A percentile compares a stretch with the other conserved stretches of the same genome.
Conservation (phyloP, 495 filamentous ascomycete species). For the Penicillium psychrofluorescens region DNA sequence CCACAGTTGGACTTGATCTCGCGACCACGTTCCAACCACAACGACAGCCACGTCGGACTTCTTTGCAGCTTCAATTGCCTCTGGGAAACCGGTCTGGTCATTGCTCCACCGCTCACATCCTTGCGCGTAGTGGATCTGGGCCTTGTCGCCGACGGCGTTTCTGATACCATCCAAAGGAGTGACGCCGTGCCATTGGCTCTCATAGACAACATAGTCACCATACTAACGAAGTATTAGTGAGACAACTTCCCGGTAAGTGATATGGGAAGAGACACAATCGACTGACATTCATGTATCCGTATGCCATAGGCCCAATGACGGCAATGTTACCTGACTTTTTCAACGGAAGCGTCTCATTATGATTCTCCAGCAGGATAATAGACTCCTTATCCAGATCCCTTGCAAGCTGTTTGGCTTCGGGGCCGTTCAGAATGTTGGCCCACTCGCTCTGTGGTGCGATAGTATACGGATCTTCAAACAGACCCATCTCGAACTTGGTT, state of each 20-base stretch:
- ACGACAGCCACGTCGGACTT: slow-evolving; percentile 64
- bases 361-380: slow-evolving; percentile 65
- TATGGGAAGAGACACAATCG: background rate
- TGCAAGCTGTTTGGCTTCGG: slow-evolving; percentile 47
- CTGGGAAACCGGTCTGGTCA: slow-evolving; percentile 54
- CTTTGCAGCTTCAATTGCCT: slow-evolving; percentile 54
- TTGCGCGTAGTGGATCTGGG: slow-evolving; percentile 53
- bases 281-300: slow-evolving; percentile 61
- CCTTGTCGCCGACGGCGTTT: slow-evolving; percentile 44
- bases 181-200: slow-evolving; percentile 52
- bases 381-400: slow-evolving; percentile 57
- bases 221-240: slow-evolving; percentile 31
- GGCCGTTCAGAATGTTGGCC: slow-evolving; percentile 49
- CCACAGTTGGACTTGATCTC: slow-evolving; percentile 64
- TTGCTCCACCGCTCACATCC: slow-evolving; percentile 69
- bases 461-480: slow-evolving; percentile 61
- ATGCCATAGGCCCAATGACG: slow-evolving; percentile 69
- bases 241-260: background rate
- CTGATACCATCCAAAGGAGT: slow-evolving; percentile 62
- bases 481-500: slow-evolving; percentile 57
- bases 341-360: slow-evolving; percentile 52
- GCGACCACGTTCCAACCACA: slow-evolving; percentile 67
- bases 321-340: slow-evolving; percentile 54
- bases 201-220: slow-evolving; percentile 60
- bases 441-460: slow-evolving; percentile 45